Base-by-base conservation (phyloP, 495 filamentous ascomycete genomes). In the Penicillium diatomitis region DNA sequence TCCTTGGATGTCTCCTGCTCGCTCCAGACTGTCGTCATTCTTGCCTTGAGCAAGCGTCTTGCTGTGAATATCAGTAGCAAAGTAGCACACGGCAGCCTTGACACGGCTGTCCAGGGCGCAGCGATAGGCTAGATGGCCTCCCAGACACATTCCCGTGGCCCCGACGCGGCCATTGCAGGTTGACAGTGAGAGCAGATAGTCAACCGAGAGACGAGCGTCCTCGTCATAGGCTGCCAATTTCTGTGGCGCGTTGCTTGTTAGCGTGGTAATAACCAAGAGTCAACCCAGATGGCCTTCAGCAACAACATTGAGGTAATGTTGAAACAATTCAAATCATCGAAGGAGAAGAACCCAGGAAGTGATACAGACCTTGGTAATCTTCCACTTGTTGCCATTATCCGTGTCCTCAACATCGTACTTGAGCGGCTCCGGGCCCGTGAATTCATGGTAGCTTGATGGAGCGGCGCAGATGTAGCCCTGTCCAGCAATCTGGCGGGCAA, bases 381-480 rank as follows among this genome's bases (percentile, higher is more conserved):
- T 96, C 75, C 78, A 94, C 41, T 79, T 74, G 60, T 97, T 97
- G 9, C 91, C 91, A 42, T 76, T 72, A 60, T 96, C 88, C 0
- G 91, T 97, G 38, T 90, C 91, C 2, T 85, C 85, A 0, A 77
- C 88, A 61, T 96, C 86, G 67, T 97, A 96, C 32, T 82, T 76
- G 46, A 97, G 73, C 5, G 90, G 73, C 59, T 90, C 88, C 0
- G 90, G 87, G 4, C 85, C 86, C 28, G 81, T 87, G 64, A 96
- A 96, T 68, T 95, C 90, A 62, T 97, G 91, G 62, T 95, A 97
- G 48, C 82, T 88, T 38, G 85, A 90, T 0, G 90, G 90, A 0
- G 89, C 90, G 4, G 84, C 91, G 49, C 88, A 88, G 51, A 97
- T 95, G 64, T 95, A 97, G 45, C 91, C 91, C 60, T 95, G 88